These are phyloP conservation scores for Drechslera avenae DNA, from an alignment of 2,329 filamentous ascomycete genomes.

Conservation along the genomic window DNA sequence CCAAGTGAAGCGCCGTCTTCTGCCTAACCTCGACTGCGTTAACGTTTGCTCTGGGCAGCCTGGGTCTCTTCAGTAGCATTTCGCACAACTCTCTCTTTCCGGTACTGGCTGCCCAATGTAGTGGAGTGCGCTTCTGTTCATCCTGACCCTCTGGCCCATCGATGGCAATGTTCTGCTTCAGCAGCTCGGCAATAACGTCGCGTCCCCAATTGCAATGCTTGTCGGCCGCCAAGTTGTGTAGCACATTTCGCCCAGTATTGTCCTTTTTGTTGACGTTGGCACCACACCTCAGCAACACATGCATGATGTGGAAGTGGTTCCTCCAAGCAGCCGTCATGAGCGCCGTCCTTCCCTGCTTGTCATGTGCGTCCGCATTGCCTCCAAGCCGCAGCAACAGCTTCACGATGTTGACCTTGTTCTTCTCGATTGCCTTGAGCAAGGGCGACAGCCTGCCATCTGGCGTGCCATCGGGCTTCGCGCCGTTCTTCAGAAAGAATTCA, in stretches of 20 bases:
- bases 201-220: constrained; percentile 56
- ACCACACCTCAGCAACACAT: constrained; percentile 43
- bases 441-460: constrained; percentile 39
- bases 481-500: constrained; percentile 41
- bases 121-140: constrained; percentile 57
- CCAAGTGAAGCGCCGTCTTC: constrained; percentile 46
- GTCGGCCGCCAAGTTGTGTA: constrained; percentile 48
- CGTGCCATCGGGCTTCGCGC: constrained; percentile 43
- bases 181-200: constrained; percentile 51
- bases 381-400: constrained; percentile 40
- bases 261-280: constrained; percentile 49
- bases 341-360: constrained; percentile 46
- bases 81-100: constrained; percentile 58
- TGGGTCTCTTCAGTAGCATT: constrained; percentile 50
- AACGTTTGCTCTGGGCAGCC: constrained; percentile 36
- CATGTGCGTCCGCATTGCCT: constrained; percentile 41
- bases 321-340: constrained; percentile 48
- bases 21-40: constrained; percentile 43
- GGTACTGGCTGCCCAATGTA: constrained; percentile 65
- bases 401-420: constrained; percentile 38
- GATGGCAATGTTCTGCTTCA: constrained; percentile 48
- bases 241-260: constrained; percentile 39
- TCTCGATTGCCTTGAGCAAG: constrained; percentile 41
- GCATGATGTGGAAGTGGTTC: constrained; percentile 42
- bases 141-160: constrained; percentile 51